phyloP scores from a whole-genome alignment of 1,139 yeast species.

The Saccharomyces hybrid region DNA sequence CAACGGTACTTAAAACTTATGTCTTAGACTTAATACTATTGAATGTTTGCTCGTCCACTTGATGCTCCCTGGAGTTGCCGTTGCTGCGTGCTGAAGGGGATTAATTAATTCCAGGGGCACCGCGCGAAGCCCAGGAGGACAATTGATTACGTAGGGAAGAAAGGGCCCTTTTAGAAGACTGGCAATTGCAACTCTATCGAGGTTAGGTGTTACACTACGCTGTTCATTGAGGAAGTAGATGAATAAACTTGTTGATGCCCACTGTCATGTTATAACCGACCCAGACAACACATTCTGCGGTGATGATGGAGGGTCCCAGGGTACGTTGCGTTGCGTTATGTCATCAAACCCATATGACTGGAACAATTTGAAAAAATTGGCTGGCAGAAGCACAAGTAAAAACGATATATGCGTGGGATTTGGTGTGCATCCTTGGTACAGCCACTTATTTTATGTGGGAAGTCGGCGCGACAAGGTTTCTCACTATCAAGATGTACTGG shows the following conservation, averaged over 20 bases:
- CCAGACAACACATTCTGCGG: neutral
- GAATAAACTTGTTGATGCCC: conserved; percentile 45
- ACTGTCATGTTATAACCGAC: conserved; percentile 49
- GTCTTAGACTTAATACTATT: neutral
- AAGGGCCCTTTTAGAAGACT: neutral
- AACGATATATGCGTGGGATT: conserved; percentile 45
- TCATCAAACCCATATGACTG: conserved; percentile 50
- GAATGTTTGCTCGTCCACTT: neutral
- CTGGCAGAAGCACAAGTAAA: conserved; percentile 31
- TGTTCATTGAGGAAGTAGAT: neutral
- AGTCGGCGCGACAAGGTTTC: conserved; percentile 20
- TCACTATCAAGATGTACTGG: conserved; percentile 49
- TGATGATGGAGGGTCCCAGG: neutral
- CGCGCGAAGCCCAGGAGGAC: conserved; percentile 3
- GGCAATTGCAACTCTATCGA: neutral
- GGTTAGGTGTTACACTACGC: neutral
- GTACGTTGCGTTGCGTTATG: conserved; percentile 37
- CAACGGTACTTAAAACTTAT: neutral
- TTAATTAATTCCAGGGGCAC: conserved; percentile 2
- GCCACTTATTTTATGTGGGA: conserved; percentile 48
- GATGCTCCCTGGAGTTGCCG: neutral
- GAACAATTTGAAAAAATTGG: conserved; percentile 32
- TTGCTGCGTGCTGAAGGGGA: neutral
- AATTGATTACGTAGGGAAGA: conserved; percentile 1
- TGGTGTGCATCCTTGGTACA: conserved; percentile 91